Percentiles rank a stretch among this genome's conserved stretches.
Conservation (phyloP, 2,329 filamentous ascomycete genomes). For the Moelleriella libera region DNA sequence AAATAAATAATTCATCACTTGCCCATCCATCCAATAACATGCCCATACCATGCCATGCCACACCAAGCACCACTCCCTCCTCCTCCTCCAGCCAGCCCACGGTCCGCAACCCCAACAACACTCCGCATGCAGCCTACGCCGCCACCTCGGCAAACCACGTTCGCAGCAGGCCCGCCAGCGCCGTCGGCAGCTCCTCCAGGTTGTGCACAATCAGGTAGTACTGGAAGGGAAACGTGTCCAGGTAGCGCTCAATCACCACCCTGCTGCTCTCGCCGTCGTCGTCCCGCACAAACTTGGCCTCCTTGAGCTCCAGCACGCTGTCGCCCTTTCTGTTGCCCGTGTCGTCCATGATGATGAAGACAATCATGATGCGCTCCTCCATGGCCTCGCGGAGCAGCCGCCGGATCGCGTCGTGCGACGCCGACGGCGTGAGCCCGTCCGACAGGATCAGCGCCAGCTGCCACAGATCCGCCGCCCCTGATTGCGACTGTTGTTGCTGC, state of each 20-base stretch:
- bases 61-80: no score
- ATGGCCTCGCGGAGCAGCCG: constrained; percentile 74
- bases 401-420: constrained; percentile 69
- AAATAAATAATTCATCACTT: no score
- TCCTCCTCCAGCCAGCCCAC: background rate
- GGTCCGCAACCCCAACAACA: constrained; percentile 12
- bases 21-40: no score
- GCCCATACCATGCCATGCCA: no score
- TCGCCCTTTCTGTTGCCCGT: constrained; percentile 28
- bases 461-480: constrained; percentile 57
- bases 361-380: constrained; percentile 92
- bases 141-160: constrained; percentile 83
- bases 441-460: constrained; percentile 88
- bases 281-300: constrained; percentile 56
- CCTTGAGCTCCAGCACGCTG: constrained; percentile 77
- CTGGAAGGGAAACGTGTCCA: constrained; percentile 91
- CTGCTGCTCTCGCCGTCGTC: constrained; percentile 48
- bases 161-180: constrained; percentile 74
- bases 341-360: constrained; percentile 91
- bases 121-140: background rate
- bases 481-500: constrained; percentile 27
- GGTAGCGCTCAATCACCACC: constrained; percentile 76
- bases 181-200: constrained; percentile 77
- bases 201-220: constrained; percentile 94
- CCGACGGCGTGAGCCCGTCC: constrained; percentile 76